Base-by-base conservation (phyloP, 352 stramenopile genomes). In the Phytophthora multivora region DNA sequence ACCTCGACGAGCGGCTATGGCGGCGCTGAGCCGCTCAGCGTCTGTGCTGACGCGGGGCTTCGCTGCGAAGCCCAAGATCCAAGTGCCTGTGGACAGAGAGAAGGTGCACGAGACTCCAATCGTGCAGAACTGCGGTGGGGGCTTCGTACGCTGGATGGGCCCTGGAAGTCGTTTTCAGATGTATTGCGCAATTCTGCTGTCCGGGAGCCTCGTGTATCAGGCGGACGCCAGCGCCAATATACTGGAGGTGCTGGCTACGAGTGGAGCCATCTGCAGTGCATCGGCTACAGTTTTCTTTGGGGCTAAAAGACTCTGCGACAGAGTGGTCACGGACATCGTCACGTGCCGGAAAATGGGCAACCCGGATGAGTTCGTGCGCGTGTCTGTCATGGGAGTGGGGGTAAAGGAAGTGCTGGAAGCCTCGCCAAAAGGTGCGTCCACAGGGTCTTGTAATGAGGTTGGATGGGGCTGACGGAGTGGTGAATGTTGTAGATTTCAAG, bases 161-260 rank as follows among this genome's bases (percentile, higher is more conserved):
- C 66, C 65, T 6, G 81, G 73, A 41, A 89, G 73, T 31, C 72
- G 79, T 35, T 84, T 74, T 58, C 83, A 92, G 41, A 90, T 92
- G 80, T 92, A 90, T 66, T 90, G 80, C 51, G 68, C 79, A 5
- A 38, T 92, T 51, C 61, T 92, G 33, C 70, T 89, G 31, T 83
- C 73, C 2, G 80, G 79, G 4, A 89, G 80, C 18, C 65, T 92
- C 40, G 69, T 90, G 33, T 85, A 79, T 30, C 79, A 88, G 48
- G 79, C 80, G 2, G 77, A 88, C 46, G 53, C 73, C 0, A 66
- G 46, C 13, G 80, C 67, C 52, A 78, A 89, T 40, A 77, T 90
- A 12, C 8, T 18, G 23, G 62, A 90, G 81, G 61, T 87, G 1
- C 39, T 73, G 38, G 73, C 79, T 7, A 77, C 64, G 0, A 82